A percentile compares a stretch with the other conserved stretches of the same genome.
Evolutionary conservation across 495 filamentous ascomycete species (phyloP).

Genomic region (Penicillium cataractarum): DNA sequence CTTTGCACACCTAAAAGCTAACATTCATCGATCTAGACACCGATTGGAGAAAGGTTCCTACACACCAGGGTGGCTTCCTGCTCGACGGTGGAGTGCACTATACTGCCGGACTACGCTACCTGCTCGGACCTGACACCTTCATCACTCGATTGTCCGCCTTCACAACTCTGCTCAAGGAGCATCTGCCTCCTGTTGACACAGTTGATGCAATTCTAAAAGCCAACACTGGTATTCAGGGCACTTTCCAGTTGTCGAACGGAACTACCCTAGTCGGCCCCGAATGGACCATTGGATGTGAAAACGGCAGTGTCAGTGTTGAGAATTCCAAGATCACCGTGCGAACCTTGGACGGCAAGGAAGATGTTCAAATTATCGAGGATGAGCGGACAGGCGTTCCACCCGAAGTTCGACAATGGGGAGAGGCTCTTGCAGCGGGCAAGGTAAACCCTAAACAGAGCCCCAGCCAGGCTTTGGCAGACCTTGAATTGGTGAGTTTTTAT

Average conservation of each 20-base stretch:
- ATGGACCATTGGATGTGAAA: slow-evolving; percentile 51
- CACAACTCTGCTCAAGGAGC: slow-evolving; percentile 50
- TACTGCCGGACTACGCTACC: slow-evolving; percentile 55
- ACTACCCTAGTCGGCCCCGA: slow-evolving; percentile 59
- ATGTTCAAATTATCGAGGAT: slow-evolving; percentile 47
- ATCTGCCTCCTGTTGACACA: slow-evolving; percentile 70
- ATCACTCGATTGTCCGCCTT: slow-evolving; percentile 52
- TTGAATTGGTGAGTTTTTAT: slow-evolving; percentile 57
- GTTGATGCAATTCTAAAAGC: slow-evolving; percentile 60
- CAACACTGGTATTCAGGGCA: slow-evolving; percentile 58
- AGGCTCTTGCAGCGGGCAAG: slow-evolving; percentile 51
- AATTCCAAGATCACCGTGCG: slow-evolving; percentile 51
- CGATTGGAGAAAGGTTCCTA: slow-evolving; percentile 64
- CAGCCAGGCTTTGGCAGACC: slow-evolving; percentile 64
- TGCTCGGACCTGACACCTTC: slow-evolving; percentile 52
- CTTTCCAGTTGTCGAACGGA: slow-evolving; percentile 59
- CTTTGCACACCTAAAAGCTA: too few relatives aligned
- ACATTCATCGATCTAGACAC: slow-evolving; percentile 9
- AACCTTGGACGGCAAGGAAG: slow-evolving; percentile 26
- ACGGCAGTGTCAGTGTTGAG: slow-evolving; percentile 47
- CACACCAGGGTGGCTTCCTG: slow-evolving; percentile 70
- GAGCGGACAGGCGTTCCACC: slow-evolving; percentile 57
- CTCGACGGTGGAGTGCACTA: slow-evolving; percentile 72
- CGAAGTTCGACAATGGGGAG: slow-evolving; percentile 65
- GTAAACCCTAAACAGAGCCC: slow-evolving; percentile 57